Evolutionary conservation across 371 early-diverging fungal genomes (phyloP).

Genomic region (Mortierella sp.): DNA sequence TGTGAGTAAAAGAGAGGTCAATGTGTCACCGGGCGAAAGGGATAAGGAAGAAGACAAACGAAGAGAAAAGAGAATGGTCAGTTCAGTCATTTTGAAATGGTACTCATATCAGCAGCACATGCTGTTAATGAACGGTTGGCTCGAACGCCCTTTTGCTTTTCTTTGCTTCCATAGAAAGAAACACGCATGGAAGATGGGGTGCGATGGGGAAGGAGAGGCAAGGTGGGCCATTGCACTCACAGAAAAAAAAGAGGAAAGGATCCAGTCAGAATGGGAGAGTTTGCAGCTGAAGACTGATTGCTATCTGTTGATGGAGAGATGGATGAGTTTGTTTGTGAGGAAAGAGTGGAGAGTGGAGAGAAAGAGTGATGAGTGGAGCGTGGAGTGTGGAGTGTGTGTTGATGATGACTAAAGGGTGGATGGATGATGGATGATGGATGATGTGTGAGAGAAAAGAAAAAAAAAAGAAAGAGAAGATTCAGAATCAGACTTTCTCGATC

Average conservation of each 20-base stretch:
- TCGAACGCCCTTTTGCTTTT: neutral
- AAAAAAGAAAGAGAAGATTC: neutral
- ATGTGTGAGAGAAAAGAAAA: neutral
- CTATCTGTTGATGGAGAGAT: neutral
- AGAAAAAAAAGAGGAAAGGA: neutral
- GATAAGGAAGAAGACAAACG: neutral
- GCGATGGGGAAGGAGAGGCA: neutral
- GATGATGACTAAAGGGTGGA: neutral
- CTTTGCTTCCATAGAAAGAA: neutral
- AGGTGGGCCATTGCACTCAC: neutral
- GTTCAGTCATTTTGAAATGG: neutral
- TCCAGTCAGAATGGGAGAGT: neutral
- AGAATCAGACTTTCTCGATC: neutral
- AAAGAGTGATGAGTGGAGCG: neutral
- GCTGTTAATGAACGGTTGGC: neutral
- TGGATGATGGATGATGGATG: slow-evolving; percentile 5
- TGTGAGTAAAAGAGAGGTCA: neutral
- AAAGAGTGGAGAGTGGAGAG: neutral
- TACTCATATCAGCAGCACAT: neutral
- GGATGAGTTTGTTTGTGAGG: neutral
- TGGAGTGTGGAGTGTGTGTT: too few species aligned
- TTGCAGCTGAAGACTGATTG: too few species aligned
- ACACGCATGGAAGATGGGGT: neutral
- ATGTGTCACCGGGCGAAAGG: neutral
- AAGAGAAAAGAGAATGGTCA: neutral